phyloP scores from a whole-genome alignment of 1,284 basidiomycete genomes.

The Ustilago esculenta region DNA sequence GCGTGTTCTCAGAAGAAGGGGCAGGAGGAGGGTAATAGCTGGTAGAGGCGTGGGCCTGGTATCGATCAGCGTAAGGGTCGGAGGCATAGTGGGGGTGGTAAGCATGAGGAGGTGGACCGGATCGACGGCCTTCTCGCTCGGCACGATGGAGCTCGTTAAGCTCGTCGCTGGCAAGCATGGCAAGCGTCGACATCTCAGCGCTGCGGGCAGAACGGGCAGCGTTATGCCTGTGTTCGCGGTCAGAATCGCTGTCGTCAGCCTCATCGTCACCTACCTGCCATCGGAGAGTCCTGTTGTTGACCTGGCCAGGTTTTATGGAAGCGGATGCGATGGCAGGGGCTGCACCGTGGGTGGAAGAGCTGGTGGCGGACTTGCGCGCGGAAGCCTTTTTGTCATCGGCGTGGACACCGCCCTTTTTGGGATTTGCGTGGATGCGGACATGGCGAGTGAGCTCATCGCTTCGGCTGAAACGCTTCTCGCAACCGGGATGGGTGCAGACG shows the following conservation, averaged over 20 bases:
- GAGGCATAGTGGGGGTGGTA: slow-evolving; percentile 29
- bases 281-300: slow-evolving; percentile 28
- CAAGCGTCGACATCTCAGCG: slow-evolving; percentile 64
- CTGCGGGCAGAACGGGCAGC: slow-evolving; percentile 18
- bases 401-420: slow-evolving; percentile 51
- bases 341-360: slow-evolving; percentile 10
- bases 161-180: slow-evolving; percentile 63
- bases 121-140: slow-evolving; percentile 51
- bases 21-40: slow-evolving; percentile 15
- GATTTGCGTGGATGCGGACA: slow-evolving; percentile 83
- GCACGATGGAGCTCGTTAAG: slow-evolving; percentile 59
- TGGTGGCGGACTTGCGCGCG: slow-evolving; percentile 24
- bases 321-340: slow-evolving; percentile 36
- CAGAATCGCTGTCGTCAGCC: slow-evolving; percentile 55
- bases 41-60: slow-evolving; percentile 24
- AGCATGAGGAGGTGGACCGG: slow-evolving; percentile 17
- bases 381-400: slow-evolving; percentile 34
- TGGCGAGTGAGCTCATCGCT: slow-evolving; percentile 97
- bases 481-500: slow-evolving; percentile 88
- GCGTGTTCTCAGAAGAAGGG: slow-evolving; percentile 22
- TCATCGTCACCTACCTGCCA: slow-evolving; percentile 53
- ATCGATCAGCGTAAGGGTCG: slow-evolving; percentile 40
- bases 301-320: slow-evolving; percentile 20
- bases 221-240: slow-evolving; percentile 33
- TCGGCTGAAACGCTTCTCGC: slow-evolving; percentile 96